Base-by-base conservation (phyloP, 108 stramenopile species). In the Cyclostephanos tholiformis region DNA sequence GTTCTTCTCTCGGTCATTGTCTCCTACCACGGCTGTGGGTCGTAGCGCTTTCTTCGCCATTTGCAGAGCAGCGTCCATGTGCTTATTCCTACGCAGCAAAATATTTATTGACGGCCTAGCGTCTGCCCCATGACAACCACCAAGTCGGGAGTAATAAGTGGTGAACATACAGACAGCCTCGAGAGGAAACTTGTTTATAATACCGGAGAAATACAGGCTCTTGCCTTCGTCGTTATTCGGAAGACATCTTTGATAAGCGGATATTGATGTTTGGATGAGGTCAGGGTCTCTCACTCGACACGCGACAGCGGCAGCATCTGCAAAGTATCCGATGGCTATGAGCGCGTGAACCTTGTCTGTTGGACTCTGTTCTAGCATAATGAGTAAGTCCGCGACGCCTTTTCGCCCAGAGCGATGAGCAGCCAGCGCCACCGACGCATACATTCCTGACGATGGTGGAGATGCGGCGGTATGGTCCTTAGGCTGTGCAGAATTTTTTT, bases 281-380 rank as follows among this genome's bases (percentile, higher is more conserved):
- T 94, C 89, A 9, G 85, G 75, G 67, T 94, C 93, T 62, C 86
- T 79, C 11, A 88, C 88, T 51, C 76, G 67, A 6, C 87, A 84
- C 0, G 93, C 93, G 29, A 91, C 93, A 13, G 90, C 86, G 38
- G 87, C 81, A 0, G 93, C 93, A 71, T 91, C 93, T 2, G 85
- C 88, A 72, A 83, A 90, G 14, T 83, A 82, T 46, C 89, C 89
- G 38, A 83, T 90, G 2, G 89, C 73, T 35, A 91, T 74, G 62
- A 94, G 79, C 30, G 90, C 89, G 17, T 88, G 90, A 58, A 94
- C 93, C 69, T 94, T 94, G 53, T 94, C 93, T 0, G 80, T 77
- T 30, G 89, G 85, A 59, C 89, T 88, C 30, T 86, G 83, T 66
- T 94, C 93, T 50, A 91, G 73, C 75, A 87, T 82, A 7, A 94